phyloP scores from a whole-genome alignment of 345 rosid species.

The Cardamine occulta region DNA sequence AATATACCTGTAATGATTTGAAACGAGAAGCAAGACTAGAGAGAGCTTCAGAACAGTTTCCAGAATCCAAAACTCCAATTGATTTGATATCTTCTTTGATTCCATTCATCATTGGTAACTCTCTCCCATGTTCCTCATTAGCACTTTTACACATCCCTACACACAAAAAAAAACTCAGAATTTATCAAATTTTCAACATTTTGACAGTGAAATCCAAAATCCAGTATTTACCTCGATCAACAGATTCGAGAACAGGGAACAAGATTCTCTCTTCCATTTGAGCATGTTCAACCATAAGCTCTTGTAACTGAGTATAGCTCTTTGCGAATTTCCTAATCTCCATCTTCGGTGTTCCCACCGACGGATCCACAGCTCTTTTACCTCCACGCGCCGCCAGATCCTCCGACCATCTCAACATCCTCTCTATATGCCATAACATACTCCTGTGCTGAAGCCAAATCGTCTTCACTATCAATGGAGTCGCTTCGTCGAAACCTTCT shows the following conservation, averaged over 20 bases:
- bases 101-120: constrained; percentile 73
- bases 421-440: constrained; percentile 61
- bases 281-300: constrained; percentile 75
- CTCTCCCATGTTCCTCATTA: constrained; percentile 68
- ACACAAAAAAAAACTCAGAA: too few relatives aligned
- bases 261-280: constrained; percentile 79
- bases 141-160: constrained; percentile 71
- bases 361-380: constrained; percentile 56
- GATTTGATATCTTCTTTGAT: constrained; percentile 75
- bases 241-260: constrained; percentile 64
- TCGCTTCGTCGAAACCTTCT: constrained; percentile 45
- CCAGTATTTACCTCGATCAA: constrained; percentile 60
- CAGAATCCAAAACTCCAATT: constrained; percentile 58
- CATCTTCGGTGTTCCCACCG: constrained; percentile 68
- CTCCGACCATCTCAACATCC: constrained; percentile 71
- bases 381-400: constrained; percentile 68
- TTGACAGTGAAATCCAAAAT: not conserved
- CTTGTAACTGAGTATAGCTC: constrained; percentile 59
- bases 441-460: constrained; percentile 65
- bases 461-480: constrained; percentile 52
- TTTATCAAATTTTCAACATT: not conserved
- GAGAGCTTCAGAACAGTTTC: constrained; percentile 56
- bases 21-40: constrained; percentile 56
- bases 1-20: constrained; percentile 56
- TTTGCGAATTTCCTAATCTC: constrained; percentile 64